phyloP scores from a whole-genome alignment of 2,329 filamentous ascomycete genomes.

The Paracorniculantispora psalliotae region DNA sequence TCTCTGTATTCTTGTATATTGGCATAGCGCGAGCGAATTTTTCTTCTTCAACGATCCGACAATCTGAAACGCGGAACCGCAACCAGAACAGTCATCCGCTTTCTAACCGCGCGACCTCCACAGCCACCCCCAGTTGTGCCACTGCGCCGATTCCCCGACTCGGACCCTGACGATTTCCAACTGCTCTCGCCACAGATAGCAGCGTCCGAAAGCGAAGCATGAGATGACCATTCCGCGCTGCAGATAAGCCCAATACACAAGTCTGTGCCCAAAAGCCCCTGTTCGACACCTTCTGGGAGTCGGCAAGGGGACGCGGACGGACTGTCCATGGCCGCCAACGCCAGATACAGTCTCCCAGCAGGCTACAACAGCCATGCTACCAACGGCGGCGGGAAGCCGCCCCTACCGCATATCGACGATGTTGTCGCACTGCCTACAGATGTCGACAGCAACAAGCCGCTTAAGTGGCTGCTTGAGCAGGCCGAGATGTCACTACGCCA shows the following conservation, averaged over 20 bases:
- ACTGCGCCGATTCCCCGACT: background rate
- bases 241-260: background rate
- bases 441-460: constrained; percentile 44
- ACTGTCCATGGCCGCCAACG: constrained; percentile 28
- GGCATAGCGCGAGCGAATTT: background rate
- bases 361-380: constrained; percentile 17
- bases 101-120: background rate
- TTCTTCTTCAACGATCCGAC: too few species aligned
- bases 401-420: constrained; percentile 51
- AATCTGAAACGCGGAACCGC: too few species aligned
- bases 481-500: constrained; percentile 51
- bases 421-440: constrained; percentile 42
- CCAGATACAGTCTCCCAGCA: constrained; percentile 25
- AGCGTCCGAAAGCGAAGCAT: background rate
- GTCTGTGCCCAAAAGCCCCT: background rate
- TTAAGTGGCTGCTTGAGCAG: constrained; percentile 48
- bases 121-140: background rate
- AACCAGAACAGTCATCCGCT: too few species aligned
- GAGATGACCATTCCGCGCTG: background rate
- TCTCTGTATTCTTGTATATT: background rate
- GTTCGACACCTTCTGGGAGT: constrained; percentile 11
- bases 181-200: background rate
- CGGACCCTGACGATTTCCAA: background rate
- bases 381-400: constrained; percentile 22
- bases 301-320: constrained; percentile 23